A percentile compares a stretch with the other conserved stretches of the same genome.
Evolutionary conservation across 345 rosid genomes (phyloP).

Genomic region (Lagerstroemia speciosa): DNA sequence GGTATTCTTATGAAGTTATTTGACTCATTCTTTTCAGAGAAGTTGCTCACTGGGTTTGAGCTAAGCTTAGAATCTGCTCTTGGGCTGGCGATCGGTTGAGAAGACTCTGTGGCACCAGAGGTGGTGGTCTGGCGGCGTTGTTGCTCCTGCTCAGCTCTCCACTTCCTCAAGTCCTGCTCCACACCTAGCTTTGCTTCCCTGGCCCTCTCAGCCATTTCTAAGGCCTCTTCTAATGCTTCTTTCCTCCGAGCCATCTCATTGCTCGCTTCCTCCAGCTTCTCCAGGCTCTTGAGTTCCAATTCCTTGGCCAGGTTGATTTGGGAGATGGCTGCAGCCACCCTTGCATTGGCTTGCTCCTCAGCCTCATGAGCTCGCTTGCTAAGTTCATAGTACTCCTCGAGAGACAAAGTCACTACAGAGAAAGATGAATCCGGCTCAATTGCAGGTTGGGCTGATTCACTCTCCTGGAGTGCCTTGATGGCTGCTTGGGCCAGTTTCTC

Average conservation of each 20-base stretch:
- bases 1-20: conserved; percentile 14
- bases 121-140: conserved; percentile 32
- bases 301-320: conserved; percentile 71
- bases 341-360: conserved; percentile 61
- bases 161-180: conserved; percentile 78
- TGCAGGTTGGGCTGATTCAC: conserved; percentile 39
- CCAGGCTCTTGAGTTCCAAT: conserved; percentile 41
- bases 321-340: conserved; percentile 60
- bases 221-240: conserved; percentile 46
- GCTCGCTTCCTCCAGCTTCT: conserved; percentile 54
- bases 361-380: conserved; percentile 74
- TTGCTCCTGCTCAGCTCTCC: conserved; percentile 77
- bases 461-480: conserved; percentile 76
- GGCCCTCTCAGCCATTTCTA: conserved; percentile 76
- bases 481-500: conserved; percentile 79
- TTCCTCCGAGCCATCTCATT: conserved; percentile 47
- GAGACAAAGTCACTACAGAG: conserved; percentile 52
- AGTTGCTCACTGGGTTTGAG: background rate
- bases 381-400: conserved; percentile 83
- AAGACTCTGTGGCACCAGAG: conserved; percentile 13
- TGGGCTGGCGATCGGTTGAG: conserved; percentile 15
- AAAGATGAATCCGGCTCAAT: conserved; percentile 28
- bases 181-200: conserved; percentile 72
- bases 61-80: background rate
- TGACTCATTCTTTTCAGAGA: conserved; percentile 12